Conservation (phyloP, 208 protist genomes). For the Crithidia brevicula region DNA sequence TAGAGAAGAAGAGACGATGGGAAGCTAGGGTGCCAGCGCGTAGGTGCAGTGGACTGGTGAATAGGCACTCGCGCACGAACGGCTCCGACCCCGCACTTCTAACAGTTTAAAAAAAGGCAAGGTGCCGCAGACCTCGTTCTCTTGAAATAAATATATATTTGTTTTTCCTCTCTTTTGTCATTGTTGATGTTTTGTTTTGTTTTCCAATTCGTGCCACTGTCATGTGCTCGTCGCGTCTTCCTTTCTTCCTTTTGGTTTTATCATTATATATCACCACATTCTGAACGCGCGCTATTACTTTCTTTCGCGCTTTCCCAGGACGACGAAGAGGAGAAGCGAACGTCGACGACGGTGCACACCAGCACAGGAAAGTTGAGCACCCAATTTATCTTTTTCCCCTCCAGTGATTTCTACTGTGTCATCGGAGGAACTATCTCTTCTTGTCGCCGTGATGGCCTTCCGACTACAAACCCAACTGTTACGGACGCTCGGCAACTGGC, state of each 20-base stretch:
- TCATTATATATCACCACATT: too few species aligned
- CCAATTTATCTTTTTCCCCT: neutral
- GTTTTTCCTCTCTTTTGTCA: neutral
- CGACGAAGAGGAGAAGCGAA: neutral
- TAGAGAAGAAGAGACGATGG: too few species aligned
- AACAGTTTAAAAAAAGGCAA: too few species aligned
- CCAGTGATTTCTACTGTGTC: conserved; percentile 8
- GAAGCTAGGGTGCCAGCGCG: too few species aligned
- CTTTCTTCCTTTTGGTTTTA: neutral
- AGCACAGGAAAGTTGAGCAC: neutral
- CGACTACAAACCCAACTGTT: conserved; percentile 18
- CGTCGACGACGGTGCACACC: neutral
- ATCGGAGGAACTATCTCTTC: neutral
- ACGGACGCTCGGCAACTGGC: conserved; percentile 11
- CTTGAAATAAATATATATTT: neutral
- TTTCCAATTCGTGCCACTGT: conserved; percentile 10
- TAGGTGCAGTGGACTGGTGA: too few species aligned
- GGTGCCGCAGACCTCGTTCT: neutral
- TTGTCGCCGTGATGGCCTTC: conserved; percentile 14
- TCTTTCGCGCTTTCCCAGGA: too few species aligned
- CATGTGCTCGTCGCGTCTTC: neutral
- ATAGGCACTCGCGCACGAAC: too few species aligned
- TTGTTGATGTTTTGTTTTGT: neutral
- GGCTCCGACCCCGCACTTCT: too few species aligned
- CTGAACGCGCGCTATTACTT: too few species aligned